These are phyloP conservation scores for Pisolithus thermaeus DNA, from an alignment of 1,284 basidiomycete species.

Conservation along the genomic window DNA sequence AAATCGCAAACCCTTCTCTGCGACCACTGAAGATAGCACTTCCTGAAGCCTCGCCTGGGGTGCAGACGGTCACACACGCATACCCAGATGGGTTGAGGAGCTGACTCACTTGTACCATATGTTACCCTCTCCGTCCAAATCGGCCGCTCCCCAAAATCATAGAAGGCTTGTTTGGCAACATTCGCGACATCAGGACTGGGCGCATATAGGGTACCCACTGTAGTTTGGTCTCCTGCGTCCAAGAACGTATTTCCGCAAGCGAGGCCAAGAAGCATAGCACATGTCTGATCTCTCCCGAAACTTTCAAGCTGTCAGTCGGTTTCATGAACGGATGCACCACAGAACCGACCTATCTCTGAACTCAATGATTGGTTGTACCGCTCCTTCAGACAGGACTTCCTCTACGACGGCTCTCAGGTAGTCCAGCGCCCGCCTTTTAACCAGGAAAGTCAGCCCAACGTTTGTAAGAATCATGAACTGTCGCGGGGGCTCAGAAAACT, in stretches of 20 bases:
- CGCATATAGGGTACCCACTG: constrained; percentile 44
- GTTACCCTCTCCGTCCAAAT: constrained; percentile 74
- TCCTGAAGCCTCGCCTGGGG: constrained; percentile 59
- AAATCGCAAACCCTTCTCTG: constrained; percentile 85
- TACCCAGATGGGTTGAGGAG: constrained; percentile 11
- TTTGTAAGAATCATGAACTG: constrained; percentile 87
- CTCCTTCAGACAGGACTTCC: constrained; percentile 62
- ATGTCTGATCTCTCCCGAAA: constrained; percentile 85
- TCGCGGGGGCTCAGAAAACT: constrained; percentile 66
- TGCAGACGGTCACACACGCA: not conserved
- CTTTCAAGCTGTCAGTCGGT: constrained; percentile 33
- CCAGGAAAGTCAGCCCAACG: constrained; percentile 75
- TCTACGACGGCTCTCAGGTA: constrained; percentile 71
- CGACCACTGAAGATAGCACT: constrained; percentile 81
- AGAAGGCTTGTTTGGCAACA: constrained; percentile 75
- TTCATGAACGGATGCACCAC: constrained; percentile 1
- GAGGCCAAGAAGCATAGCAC: constrained; percentile 83
- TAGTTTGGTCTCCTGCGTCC: constrained; percentile 43
- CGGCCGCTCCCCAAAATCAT: constrained; percentile 78
- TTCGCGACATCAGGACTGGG: constrained; percentile 57
- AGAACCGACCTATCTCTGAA: constrained; percentile 61
- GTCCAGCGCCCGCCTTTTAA: constrained; percentile 83
- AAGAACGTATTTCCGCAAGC: constrained; percentile 74
- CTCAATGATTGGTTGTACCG: constrained; percentile 63
- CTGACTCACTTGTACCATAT: constrained; percentile 52